These are phyloP conservation scores for Acephala macrosclerotiorum DNA, from an alignment of 2,329 filamentous ascomycete species.

Conservation along the genomic window DNA sequence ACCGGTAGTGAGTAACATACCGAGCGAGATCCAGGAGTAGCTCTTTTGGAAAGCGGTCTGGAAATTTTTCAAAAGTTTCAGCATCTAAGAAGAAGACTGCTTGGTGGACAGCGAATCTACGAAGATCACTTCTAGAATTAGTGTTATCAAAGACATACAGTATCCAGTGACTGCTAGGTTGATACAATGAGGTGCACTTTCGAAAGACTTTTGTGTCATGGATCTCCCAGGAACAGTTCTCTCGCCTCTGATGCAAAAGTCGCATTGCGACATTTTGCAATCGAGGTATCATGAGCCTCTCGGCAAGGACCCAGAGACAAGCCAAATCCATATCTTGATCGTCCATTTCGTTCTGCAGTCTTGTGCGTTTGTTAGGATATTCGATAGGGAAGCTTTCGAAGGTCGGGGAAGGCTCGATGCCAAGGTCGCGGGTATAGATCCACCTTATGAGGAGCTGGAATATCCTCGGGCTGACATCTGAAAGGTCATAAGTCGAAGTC, in stretches of 20 bases:
- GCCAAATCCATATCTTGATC: slow-evolving; percentile 8
- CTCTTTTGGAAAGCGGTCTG: background rate
- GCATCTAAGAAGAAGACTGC: background rate
- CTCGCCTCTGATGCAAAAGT: background rate
- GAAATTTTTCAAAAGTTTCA: background rate
- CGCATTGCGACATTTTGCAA: background rate
- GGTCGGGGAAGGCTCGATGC: too few species aligned
- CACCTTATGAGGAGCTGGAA: background rate
- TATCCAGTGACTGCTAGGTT: background rate
- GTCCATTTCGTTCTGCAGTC: background rate
- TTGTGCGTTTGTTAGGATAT: background rate
- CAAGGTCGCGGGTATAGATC: background rate
- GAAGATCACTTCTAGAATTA: background rate
- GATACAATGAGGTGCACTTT: background rate
- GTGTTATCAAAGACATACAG: background rate
- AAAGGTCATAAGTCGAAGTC: slow-evolving; percentile 5
- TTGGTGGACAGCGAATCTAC: background rate
- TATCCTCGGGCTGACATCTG: background rate
- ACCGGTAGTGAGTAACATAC: background rate
- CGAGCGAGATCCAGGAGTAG: background rate
- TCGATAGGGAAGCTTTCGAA: too few species aligned
- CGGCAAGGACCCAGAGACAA: slow-evolving; percentile 12
- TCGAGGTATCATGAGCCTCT: background rate
- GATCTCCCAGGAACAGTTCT: background rate
- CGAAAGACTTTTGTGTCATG: background rate